Conservation (phyloP, 495 filamentous ascomycete genomes). For the Penicillium longicatenatum region DNA sequence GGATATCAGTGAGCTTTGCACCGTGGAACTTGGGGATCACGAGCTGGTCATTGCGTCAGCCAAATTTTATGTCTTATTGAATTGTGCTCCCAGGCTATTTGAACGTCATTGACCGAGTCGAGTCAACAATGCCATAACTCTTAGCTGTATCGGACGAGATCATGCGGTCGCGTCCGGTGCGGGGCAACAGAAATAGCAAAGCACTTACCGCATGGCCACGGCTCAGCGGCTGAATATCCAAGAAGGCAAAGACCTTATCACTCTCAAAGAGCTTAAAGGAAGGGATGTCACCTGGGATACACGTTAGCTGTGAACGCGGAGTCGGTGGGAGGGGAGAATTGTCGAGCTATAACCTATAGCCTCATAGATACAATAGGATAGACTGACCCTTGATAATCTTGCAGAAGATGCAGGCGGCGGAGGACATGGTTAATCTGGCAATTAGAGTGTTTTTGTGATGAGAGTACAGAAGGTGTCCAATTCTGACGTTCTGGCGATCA, state of each 20-base stretch:
- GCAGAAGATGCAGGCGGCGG: constrained; percentile 90
- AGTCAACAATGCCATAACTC: not conserved
- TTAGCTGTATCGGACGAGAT: not conserved
- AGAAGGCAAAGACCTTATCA: constrained; percentile 92
- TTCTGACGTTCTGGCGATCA: constrained; percentile 2
- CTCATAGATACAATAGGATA: not conserved
- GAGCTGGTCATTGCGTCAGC: constrained; percentile 57
- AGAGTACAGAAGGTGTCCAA: not conserved
- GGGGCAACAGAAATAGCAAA: constrained; percentile 4
- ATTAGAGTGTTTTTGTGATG: no score
- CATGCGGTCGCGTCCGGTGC: constrained; percentile 17
- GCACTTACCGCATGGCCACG: constrained; percentile 71
- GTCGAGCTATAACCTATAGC: not conserved
- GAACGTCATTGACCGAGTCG: not conserved
- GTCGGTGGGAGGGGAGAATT: not conserved
- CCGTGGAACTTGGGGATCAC: constrained; percentile 97
- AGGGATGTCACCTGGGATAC: constrained; percentile 78
- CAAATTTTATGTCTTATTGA: not conserved
- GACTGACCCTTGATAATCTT: constrained; percentile 89
- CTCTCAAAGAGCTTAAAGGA: constrained; percentile 93
- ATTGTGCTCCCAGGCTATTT: not conserved
- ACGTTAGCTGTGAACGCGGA: not conserved
- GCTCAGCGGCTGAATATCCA: constrained; percentile 90
- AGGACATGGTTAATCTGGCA: no score
- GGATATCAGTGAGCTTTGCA: constrained; percentile 88